A percentile compares a stretch with the other conserved stretches of the same genome.
Conservation (phyloP, 306 rosid species). For the Sicyos edulis region DNA sequence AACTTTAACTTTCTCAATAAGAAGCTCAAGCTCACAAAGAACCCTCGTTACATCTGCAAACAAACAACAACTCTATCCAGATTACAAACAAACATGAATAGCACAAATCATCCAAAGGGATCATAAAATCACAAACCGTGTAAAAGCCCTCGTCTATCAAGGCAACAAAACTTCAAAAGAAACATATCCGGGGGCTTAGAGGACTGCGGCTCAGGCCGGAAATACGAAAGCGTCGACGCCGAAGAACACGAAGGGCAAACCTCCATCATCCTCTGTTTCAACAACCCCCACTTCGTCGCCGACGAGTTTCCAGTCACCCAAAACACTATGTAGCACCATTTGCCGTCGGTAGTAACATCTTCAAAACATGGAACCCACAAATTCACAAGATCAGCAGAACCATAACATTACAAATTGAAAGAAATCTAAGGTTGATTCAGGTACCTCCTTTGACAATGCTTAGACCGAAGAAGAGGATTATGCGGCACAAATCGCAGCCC, state of each 20-base stretch:
- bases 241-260: slow-evolving; percentile 86
- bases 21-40: slow-evolving; percentile 81
- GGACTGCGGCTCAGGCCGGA: slow-evolving; percentile 50
- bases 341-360: slow-evolving; percentile 94
- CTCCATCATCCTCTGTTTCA: slow-evolving; percentile 72
- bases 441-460: slow-evolving; percentile 89
- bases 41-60: slow-evolving; percentile 72
- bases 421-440: slow-evolving; percentile 19
- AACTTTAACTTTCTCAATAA: slow-evolving; percentile 80
- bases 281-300: slow-evolving; percentile 80
- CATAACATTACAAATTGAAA: neutral
- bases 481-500: slow-evolving; percentile 89
- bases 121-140: slow-evolving; percentile 43
- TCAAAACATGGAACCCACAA: slow-evolving; percentile 26
- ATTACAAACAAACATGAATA: neutral
- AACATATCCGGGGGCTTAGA: slow-evolving; percentile 75
- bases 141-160: slow-evolving; percentile 76
- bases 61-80: neutral
- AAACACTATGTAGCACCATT: slow-evolving; percentile 88
- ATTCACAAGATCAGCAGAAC: neutral
- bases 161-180: slow-evolving; percentile 65
- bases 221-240: slow-evolving; percentile 71
- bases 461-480: slow-evolving; percentile 85
- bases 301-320: slow-evolving; percentile 77
- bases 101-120: neutral